A percentile compares a stretch with the other conserved stretches of the same genome.
Conservation (phyloP, 768 basidiomycete species). For the Russula emetica region DNA sequence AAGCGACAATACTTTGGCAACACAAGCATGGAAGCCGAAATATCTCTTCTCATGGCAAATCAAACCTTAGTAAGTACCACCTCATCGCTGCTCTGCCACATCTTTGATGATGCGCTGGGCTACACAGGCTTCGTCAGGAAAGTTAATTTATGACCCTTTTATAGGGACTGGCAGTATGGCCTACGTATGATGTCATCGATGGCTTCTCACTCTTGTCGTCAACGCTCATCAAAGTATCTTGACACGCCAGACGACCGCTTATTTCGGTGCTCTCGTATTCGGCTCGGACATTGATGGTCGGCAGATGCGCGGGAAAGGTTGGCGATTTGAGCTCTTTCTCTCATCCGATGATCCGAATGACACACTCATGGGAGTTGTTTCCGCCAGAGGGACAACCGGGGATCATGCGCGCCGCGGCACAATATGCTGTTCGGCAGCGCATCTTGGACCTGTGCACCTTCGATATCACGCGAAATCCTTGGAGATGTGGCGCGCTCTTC, state of each 20-base stretch:
- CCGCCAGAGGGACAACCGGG: constrained; percentile 51
- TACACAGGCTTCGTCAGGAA: constrained; percentile 76
- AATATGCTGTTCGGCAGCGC: constrained; percentile 71
- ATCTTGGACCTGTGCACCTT: constrained; percentile 87
- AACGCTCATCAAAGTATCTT: neutral
- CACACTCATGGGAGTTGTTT: neutral
- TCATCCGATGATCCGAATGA: constrained; percentile 9
- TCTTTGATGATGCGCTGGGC: neutral
- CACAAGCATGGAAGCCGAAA: constrained; percentile 96
- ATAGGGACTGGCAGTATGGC: constrained; percentile 90
- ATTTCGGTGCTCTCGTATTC: constrained; percentile 82
- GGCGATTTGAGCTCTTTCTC: neutral
- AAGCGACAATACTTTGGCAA: constrained; percentile 89
- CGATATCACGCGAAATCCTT: constrained; percentile 87
- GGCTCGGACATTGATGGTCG: constrained; percentile 97
- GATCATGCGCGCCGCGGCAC: constrained; percentile 71
- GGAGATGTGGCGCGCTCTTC: constrained; percentile 83
- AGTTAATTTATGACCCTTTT: constrained; percentile 93
- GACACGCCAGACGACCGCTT: constrained; percentile 61
- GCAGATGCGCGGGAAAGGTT: constrained; percentile 93
- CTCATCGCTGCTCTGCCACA: neutral
- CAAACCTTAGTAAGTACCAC: constrained; percentile 66
- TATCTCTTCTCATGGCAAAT: constrained; percentile 94
- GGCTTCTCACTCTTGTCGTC: neutral
- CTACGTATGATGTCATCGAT: constrained; percentile 52